These are phyloP conservation scores for Rosa lucieae DNA, from an alignment of 306 rosid genomes.

Conservation along the genomic window DNA sequence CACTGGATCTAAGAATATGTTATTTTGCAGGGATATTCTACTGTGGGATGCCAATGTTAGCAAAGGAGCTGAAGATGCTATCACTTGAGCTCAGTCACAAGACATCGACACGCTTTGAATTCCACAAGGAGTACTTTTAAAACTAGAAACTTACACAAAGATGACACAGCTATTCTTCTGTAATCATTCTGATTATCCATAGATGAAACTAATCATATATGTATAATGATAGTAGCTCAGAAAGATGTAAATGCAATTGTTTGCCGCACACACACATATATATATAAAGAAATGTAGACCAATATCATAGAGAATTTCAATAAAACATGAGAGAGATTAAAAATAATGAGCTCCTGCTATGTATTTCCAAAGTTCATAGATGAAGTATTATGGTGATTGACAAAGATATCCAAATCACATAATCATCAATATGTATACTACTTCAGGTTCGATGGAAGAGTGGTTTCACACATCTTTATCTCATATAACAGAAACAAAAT, in stretches of 20 bases:
- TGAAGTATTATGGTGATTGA: background rate
- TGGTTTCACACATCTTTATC: background rate
- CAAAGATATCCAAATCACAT: background rate
- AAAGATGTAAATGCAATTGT: slow-evolving; percentile 47
- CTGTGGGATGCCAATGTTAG: slow-evolving; percentile 93
- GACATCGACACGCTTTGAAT: slow-evolving; percentile 84
- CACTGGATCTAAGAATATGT: slow-evolving; percentile 1
- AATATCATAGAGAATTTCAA: slow-evolving; percentile 7
- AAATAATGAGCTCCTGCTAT: background rate
- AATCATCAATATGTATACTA: background rate
- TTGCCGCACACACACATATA: background rate
- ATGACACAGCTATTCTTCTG: slow-evolving; percentile 30
- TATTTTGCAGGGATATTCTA: slow-evolving; percentile 88
- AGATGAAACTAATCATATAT: slow-evolving; percentile 18
- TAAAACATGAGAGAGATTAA: slow-evolving; percentile 10
- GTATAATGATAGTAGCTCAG: slow-evolving; percentile 30
- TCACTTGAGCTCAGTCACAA: slow-evolving; percentile 68
- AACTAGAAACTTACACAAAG: slow-evolving; percentile 15
- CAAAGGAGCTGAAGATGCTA: slow-evolving; percentile 75
- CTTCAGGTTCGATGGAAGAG: background rate
- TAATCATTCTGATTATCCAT: slow-evolving; percentile 37
- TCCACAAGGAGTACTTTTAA: slow-evolving; percentile 93
- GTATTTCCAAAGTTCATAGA: background rate
- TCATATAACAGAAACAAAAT: background rate
- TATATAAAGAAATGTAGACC: slow-evolving; percentile 16